These are phyloP conservation scores for Irpex sp. DNA, from an alignment of 1,284 basidiomycete genomes.

Conservation along the genomic window DNA sequence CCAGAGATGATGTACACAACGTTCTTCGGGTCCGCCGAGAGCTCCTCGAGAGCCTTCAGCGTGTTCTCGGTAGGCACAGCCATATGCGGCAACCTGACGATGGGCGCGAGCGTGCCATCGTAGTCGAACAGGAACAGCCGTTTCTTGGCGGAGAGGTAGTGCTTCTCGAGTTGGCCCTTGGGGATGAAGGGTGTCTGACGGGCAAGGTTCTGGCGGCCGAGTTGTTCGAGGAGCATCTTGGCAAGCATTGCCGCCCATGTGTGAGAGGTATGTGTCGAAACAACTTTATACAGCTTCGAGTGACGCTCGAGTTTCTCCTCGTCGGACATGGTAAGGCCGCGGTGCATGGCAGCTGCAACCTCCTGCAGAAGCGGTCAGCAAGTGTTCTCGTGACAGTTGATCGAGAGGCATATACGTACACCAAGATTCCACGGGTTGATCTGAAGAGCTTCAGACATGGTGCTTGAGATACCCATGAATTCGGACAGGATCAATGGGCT, in stretches of 20 bases:
- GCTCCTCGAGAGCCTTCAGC: conserved; percentile 68
- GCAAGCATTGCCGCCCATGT: conserved; percentile 94
- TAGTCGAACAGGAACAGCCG: conserved; percentile 95
- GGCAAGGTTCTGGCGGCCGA: conserved; percentile 80
- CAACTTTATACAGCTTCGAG: conserved; percentile 74
- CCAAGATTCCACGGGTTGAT: conserved; percentile 90
- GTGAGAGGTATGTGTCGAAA: conserved; percentile 92
- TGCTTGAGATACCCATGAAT: conserved; percentile 95
- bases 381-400: not conserved
- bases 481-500: conserved; percentile 91
- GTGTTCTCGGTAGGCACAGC: conserved; percentile 82
- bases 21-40: conserved; percentile 82
- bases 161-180: conserved; percentile 53
- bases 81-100: conserved; percentile 91
- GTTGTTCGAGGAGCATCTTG: conserved; percentile 83
- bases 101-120: conserved; percentile 95
- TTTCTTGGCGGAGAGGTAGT: conserved; percentile 76
- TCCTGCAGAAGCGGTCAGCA: conserved; percentile 46
- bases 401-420: conserved; percentile 38
- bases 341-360: conserved; percentile 93
- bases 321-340: conserved; percentile 79
- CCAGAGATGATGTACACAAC: conserved; percentile 97
- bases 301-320: conserved; percentile 82
- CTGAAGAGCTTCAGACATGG: conserved; percentile 80
- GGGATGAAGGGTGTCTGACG: conserved; percentile 87